phyloP scores from a whole-genome alignment of 1,139 yeast genomes.

The Insectozyma bohioensis region DNA sequence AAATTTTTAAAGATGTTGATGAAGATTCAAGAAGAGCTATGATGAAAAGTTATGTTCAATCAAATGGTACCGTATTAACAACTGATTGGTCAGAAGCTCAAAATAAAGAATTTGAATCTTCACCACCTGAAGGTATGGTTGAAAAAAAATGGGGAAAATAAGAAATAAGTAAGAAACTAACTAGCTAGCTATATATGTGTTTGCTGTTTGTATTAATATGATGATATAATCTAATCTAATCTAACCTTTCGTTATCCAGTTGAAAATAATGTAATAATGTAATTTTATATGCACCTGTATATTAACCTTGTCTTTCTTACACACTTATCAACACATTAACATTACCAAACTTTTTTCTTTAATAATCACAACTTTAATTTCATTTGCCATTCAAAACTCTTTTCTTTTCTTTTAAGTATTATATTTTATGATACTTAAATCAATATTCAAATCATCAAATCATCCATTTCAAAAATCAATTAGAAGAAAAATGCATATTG shows the following conservation, averaged over 20 bases:
- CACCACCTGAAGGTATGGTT: slow-evolving; percentile 76
- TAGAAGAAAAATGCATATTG: slow-evolving; percentile 71
- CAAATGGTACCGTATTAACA: slow-evolving; percentile 90
- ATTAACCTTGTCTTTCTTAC: too few species aligned
- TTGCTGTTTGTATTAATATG: too few species aligned
- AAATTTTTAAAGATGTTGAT: slow-evolving; percentile 75
- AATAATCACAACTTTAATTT: too few species aligned
- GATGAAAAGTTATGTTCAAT: slow-evolving; percentile 95
- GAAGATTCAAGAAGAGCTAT: slow-evolving; percentile 90
- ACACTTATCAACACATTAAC: too few species aligned
- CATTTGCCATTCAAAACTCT: not conserved
- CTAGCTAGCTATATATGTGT: too few species aligned
- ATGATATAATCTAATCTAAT: too few species aligned
- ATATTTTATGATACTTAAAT: too few species aligned
- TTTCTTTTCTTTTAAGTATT: not conserved
- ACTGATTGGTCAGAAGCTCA: slow-evolving; percentile 95
- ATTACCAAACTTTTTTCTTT: not conserved
- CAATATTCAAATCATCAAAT: slow-evolving; percentile 6
- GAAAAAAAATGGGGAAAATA: slow-evolving; percentile 40
- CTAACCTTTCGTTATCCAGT: too few species aligned
- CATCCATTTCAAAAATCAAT: slow-evolving; percentile 4
- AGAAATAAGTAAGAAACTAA: too few species aligned
- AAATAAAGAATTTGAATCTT: slow-evolving; percentile 60
- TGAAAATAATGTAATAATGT: too few species aligned
- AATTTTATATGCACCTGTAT: too few species aligned